Conservation (phyloP, 2,329 filamentous ascomycete genomes). For the Phaeosphaeriaceae sp. region DNA sequence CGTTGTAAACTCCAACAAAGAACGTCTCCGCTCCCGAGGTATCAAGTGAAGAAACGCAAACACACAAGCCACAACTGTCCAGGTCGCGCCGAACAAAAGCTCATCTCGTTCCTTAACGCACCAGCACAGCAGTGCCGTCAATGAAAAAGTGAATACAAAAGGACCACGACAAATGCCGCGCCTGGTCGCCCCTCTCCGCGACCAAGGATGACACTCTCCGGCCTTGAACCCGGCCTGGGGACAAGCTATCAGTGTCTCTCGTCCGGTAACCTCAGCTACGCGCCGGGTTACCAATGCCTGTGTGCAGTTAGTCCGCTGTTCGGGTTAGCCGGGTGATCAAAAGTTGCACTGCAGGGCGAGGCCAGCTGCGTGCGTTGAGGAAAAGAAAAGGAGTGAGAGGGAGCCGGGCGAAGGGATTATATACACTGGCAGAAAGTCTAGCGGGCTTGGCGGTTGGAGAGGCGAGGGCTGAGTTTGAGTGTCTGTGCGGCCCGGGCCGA, state of each 20-base stretch:
- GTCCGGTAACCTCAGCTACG: background rate
- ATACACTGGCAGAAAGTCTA: background rate
- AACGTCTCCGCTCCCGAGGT: too few species aligned
- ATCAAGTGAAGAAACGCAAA: too few species aligned
- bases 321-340: background rate
- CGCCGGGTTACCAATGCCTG: background rate
- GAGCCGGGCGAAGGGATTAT: background rate
- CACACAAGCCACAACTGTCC: too few species aligned
- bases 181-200: constrained; percentile 1
- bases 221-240: background rate
- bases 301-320: background rate
- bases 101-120: constrained; percentile 9
- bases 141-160: constrained; percentile 11
- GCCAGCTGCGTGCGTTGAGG: background rate
- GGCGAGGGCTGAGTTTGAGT: background rate
- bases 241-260: background rate
- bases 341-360: background rate
- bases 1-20: too few species aligned
- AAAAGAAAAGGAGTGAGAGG: background rate
- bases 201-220: constrained; percentile 10
- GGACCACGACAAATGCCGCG: background rate
- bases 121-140: constrained; percentile 6
- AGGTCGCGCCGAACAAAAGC: background rate
- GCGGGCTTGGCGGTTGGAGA: background rate
- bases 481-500: background rate